Percentiles rank a stretch among this genome's conserved stretches.
Evolutionary conservation across 2,329 filamentous ascomycete species (phyloP).

Genomic region (Claviceps sp.): DNA sequence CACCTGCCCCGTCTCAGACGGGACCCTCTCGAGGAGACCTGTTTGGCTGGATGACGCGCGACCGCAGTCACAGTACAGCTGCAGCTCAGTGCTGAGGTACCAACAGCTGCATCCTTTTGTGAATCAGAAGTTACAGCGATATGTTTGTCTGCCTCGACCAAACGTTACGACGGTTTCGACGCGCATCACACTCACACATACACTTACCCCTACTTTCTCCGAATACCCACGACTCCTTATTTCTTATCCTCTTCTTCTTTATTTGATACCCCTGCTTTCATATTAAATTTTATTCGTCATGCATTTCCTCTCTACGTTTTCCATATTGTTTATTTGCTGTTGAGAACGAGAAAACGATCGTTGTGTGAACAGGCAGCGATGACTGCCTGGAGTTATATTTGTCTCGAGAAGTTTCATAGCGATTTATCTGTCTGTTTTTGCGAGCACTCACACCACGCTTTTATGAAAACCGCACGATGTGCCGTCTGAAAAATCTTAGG

Average conservation of each 20-base stretch:
- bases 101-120: neutral
- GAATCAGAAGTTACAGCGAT: neutral
- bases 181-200: neutral
- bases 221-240: neutral
- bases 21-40: slow-evolving; percentile 26
- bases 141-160: neutral
- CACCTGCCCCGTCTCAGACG: slow-evolving; percentile 14
- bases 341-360: neutral
- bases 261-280: slow-evolving; percentile 7
- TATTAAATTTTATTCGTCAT: neutral
- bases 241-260: slow-evolving; percentile 3
- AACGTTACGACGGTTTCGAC: neutral
- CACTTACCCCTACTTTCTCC: neutral
- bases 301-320: neutral
- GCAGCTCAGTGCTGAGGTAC: slow-evolving; percentile 9
- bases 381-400: neutral
- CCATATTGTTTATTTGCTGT: neutral
- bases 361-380: neutral
- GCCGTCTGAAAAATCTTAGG: neutral
- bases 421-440: neutral
- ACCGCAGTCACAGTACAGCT: slow-evolving; percentile 22
- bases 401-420: neutral
- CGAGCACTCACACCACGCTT: neutral
- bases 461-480: neutral
- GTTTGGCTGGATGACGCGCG: slow-evolving; percentile 39